A percentile compares a stretch with the other conserved stretches of the same genome.
Evolutionary conservation across 768 basidiomycete genomes (phyloP).

Genomic region (Rhodotorula paludigena): DNA sequence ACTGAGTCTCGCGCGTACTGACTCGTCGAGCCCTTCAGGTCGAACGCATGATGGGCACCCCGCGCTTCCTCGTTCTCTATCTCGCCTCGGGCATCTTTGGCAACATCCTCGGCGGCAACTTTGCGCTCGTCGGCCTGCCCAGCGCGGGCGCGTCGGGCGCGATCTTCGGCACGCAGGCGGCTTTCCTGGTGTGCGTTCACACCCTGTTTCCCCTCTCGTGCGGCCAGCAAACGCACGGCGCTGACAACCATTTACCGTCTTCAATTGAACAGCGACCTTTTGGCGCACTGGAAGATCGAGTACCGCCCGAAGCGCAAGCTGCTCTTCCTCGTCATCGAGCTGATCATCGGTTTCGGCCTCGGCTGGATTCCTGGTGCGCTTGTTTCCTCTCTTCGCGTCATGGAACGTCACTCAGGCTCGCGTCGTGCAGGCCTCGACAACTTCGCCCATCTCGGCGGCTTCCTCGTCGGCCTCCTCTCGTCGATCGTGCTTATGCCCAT

Average conservation of each 20-base stretch:
- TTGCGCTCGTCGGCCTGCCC: slow-evolving; percentile 78
- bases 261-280: slow-evolving; percentile 55
- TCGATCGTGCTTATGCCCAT: slow-evolving; percentile 84
- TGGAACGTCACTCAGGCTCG: not conserved
- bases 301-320: slow-evolving; percentile 77
- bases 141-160: slow-evolving; percentile 90
- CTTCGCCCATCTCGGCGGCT: slow-evolving; percentile 83
- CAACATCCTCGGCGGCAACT: slow-evolving; percentile 86
- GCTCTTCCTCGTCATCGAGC: slow-evolving; percentile 74
- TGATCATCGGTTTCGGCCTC: slow-evolving; percentile 76
- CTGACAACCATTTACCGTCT: slow-evolving; percentile 20
- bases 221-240: not conserved
- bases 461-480: slow-evolving; percentile 62
- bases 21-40: slow-evolving; percentile 55
- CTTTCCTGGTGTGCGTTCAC: slow-evolving; percentile 58
- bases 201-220: slow-evolving; percentile 57
- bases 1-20: no score
- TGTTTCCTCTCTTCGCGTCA: not conserved
- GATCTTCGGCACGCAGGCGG: slow-evolving; percentile 42
- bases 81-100: slow-evolving; percentile 90
- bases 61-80: slow-evolving; percentile 78
- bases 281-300: slow-evolving; percentile 87
- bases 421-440: slow-evolving; percentile 67
- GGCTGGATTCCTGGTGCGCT: slow-evolving; percentile 65
- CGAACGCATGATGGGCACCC: slow-evolving; percentile 76